Evolutionary conservation across 495 filamentous ascomycete genomes (phyloP).

Genomic region (Xylaria palmicola): DNA sequence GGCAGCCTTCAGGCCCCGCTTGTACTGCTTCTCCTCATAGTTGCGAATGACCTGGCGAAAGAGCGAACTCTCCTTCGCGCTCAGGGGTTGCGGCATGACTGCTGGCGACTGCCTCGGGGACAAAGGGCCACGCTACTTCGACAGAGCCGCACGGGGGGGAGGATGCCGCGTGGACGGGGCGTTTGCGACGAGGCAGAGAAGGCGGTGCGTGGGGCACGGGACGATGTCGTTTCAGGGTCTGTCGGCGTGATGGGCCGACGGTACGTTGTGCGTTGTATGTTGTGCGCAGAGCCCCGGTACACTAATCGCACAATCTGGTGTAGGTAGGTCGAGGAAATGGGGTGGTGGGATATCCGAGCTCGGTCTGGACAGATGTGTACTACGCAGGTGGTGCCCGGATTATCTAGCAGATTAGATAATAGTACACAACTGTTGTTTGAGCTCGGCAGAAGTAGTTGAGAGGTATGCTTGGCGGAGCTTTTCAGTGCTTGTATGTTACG

Average conservation of each 20-base stretch:
- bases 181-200: neutral
- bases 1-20: slow-evolving; percentile 90
- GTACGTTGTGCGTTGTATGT: neutral
- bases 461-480: too few relatives aligned
- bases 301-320: neutral
- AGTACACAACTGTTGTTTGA: too few relatives aligned
- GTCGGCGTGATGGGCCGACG: neutral
- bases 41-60: slow-evolving; percentile 91
- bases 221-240: neutral
- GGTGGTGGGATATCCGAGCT: too few relatives aligned
- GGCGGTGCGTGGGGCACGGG: neutral
- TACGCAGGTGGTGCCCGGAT: too few relatives aligned
- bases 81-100: slow-evolving; percentile 77
- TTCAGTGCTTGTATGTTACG: too few relatives aligned
- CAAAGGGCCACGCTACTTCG: neutral
- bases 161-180: neutral
- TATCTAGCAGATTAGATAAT: too few relatives aligned
- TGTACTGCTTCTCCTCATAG: slow-evolving; percentile 98
- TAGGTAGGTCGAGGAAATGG: too few relatives aligned
- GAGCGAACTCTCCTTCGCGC: slow-evolving; percentile 85
- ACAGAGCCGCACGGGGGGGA: neutral
- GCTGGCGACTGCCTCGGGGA: slow-evolving; percentile 17
- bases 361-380: too few relatives aligned
- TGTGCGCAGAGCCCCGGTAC: too few relatives aligned
- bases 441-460: too few relatives aligned